Conservation (phyloP, 148 eudicot genomes). For the Cornus suecica region DNA sequence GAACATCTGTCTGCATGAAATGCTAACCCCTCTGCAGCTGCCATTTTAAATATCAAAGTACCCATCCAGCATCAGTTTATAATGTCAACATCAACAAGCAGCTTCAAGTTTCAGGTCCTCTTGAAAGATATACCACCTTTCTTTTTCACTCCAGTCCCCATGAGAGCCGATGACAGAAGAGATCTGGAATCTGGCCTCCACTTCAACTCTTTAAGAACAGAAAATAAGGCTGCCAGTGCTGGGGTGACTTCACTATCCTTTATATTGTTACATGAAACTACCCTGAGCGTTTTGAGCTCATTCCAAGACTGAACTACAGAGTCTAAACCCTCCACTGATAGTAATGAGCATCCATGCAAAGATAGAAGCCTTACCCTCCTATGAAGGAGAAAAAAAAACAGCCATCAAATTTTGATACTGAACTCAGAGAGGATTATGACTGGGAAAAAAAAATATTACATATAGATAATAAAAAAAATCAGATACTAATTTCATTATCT, state of each 20-base stretch:
- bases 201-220: constrained; percentile 75
- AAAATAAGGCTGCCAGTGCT: constrained; percentile 70
- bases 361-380: constrained; percentile 73
- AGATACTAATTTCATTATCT: not conserved
- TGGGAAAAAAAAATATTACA: no score
- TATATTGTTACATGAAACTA: constrained; percentile 83
- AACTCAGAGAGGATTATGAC: not conserved
- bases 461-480: no score
- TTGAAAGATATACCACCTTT: constrained; percentile 87
- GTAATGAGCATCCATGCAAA: constrained; percentile 85
- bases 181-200: constrained; percentile 94
- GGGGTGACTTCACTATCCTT: constrained; percentile 78
- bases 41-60: constrained; percentile 10
- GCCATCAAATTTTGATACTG: not conserved
- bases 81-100: constrained; percentile 15
- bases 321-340: constrained; percentile 74
- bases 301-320: constrained; percentile 76
- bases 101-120: constrained; percentile 41
- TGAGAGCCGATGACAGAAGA: constrained; percentile 64
- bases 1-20: constrained; percentile 3
- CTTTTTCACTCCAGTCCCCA: constrained; percentile 74
- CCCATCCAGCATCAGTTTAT: constrained; percentile 23
- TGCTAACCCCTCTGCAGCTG: constrained; percentile 13
- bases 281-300: constrained; percentile 65
- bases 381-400: constrained; percentile 8